Evolutionary conservation across 2,329 filamentous ascomycete genomes (phyloP), one percentile per base, ranked within the genome.

Genomic region (Chrysoporthe cubensis): DNA sequence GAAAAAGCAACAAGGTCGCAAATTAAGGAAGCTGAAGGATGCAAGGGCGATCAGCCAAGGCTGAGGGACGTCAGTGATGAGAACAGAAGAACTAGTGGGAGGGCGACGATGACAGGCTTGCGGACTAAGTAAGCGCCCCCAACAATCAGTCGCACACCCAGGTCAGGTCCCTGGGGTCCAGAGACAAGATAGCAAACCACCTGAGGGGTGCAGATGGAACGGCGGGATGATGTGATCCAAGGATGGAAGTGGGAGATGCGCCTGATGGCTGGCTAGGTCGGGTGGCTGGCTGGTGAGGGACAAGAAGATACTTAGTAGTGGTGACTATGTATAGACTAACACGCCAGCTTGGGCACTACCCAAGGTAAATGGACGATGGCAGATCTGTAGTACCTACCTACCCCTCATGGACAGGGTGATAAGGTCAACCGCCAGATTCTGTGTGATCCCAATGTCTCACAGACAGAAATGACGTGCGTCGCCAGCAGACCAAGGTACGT

Each of bases 261-360:
- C 11, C 14, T 37, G 52, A 43, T 42, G 59, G 44, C 5, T 48
- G 46, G 46, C 2, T 7, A 16, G 46, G 46, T 60, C 37, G 44
- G 54, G 61, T 64, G 54, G 66, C 56, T 48, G 16, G 46, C 0
- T 46, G 46, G 62, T 34, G 66, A 43, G 21, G 46, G 3, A 48
- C 18, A 21, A 54, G 40, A 46, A 18, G 56, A 21, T 46, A 26
- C 26, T 26, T 0, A 26, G 26, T 26, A 59, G 56, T 64, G 57
- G 57, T 68, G 66, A 67, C 65, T 62, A 61, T 62, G 66, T 66
- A 65, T 50, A 50, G 62, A 34, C 14, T 11, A 42, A 46, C 4
- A 44, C 62, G 62, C 62, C 62, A 26, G 26, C 26, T 0, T 26
- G 26, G 26, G 26, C 62, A 65, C 56, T 14, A 32, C 21, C 48